Percentiles rank a stretch among this genome's conserved stretches.
These are phyloP conservation scores for Penicillium frequentans DNA, from an alignment of 2,329 filamentous ascomycete genomes.

Conservation along the genomic window DNA sequence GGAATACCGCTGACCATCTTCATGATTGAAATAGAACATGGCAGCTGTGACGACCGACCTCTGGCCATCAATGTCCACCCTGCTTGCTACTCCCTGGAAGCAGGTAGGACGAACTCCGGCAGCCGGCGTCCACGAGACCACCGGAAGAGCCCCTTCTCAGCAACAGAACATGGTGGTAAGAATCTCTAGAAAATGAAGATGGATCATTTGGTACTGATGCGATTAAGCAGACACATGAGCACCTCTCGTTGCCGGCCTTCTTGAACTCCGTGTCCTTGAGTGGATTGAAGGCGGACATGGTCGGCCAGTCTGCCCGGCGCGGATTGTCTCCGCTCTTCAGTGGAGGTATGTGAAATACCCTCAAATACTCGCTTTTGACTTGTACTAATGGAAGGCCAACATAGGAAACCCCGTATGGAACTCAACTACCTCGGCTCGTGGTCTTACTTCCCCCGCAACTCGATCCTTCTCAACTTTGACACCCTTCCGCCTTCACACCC, in stretches of 20 bases:
- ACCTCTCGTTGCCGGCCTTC: conserved; percentile 26
- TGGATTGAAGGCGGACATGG: conserved; percentile 22
- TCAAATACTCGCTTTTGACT: not conserved
- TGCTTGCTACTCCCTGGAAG: conserved; percentile 39
- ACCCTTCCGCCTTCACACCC: conserved; percentile 25
- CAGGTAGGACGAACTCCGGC: conserved; percentile 24
- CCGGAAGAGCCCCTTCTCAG: conserved; percentile 10
- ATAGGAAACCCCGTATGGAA: conserved; percentile 19
- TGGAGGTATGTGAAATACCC: conserved; percentile 18
- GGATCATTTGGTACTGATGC: not conserved
- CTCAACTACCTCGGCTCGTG: conserved; percentile 17
- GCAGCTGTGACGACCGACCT: conserved; percentile 43
- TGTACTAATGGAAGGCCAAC: not conserved
- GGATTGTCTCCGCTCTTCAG: conserved; percentile 18
- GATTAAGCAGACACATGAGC: conserved; percentile 10
- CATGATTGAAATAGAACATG: conserved; percentile 45
- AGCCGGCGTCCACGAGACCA: conserved; percentile 10
- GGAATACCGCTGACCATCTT: conserved; percentile 1
- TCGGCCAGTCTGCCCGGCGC: conserved; percentile 18
- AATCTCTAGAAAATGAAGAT: not conserved
- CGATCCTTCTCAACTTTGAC: conserved; percentile 28
- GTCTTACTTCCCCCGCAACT: conserved; percentile 14
- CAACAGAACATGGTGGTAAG: conserved; percentile 24
- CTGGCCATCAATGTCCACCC: conserved; percentile 45
- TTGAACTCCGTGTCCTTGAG: conserved; percentile 26